phyloP scores from a whole-genome alignment of 1,284 basidiomycete genomes.

The Trichosporon inkin region DNA sequence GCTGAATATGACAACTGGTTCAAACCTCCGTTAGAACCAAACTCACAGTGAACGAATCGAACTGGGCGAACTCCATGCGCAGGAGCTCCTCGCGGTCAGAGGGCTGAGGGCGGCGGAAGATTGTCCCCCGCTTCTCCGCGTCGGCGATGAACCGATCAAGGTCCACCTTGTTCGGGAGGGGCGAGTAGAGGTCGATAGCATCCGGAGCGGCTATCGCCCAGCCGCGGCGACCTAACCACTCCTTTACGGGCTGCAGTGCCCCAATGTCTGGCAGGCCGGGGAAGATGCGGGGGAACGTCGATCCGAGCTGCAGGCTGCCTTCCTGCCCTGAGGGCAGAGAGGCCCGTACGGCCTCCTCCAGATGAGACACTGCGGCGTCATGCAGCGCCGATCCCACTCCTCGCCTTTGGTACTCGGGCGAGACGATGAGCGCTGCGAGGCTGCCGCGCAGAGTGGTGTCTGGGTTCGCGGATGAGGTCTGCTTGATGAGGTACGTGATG shows the following conservation, averaged over 20 bases:
- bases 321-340: constrained; percentile 14
- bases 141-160: constrained; percentile 11
- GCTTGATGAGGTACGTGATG: constrained; percentile 20
- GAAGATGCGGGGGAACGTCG: constrained; percentile 29
- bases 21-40: no score
- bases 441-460: constrained; percentile 22
- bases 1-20: neutral
- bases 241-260: constrained; percentile 12
- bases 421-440: constrained; percentile 20
- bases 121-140: constrained; percentile 16
- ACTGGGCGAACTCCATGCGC: constrained; percentile 23
- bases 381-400: constrained; percentile 26
- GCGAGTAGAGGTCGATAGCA: constrained; percentile 17
- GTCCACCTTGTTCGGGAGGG: constrained; percentile 9
- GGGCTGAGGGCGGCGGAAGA: constrained; percentile 18
- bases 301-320: constrained; percentile 27
- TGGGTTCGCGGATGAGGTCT: constrained; percentile 6
- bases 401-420: constrained; percentile 12
- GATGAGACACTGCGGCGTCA: constrained; percentile 14
- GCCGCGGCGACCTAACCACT: constrained; percentile 22
- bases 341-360: constrained; percentile 10
- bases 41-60: constrained; percentile 24
- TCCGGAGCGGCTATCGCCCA: constrained; percentile 13
- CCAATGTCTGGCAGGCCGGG: constrained; percentile 26
- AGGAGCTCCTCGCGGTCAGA: constrained; percentile 19